Base-by-base conservation (phyloP, 2,329 filamentous ascomycete genomes). In the Alternaria alternata region DNA sequence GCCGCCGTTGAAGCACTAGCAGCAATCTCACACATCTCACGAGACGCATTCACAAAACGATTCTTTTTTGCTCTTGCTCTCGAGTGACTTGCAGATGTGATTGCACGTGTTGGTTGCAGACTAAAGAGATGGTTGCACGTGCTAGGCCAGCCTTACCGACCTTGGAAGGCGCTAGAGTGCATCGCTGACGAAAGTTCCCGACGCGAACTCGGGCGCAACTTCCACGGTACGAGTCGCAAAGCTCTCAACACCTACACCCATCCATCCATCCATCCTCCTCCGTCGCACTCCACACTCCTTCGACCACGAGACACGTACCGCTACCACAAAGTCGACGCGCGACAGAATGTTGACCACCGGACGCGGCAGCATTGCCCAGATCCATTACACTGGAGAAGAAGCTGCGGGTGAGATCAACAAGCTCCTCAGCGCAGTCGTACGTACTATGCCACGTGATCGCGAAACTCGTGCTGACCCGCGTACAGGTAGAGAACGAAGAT, bases 361-460 rank as follows among this genome's bases (percentile, higher is more conserved):
- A 39, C 72, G 75, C 61, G 73, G 73, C 59, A 67, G 62, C 44
- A 74, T 78, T 62, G 69, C 68, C 42, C 65, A 70, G 28, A 63
- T 78, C 38, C 62, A 67, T 36, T 78, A 78, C 64, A 69, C 66
- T 3, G 75, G 75, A 54, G 75, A 78, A 28, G 75, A 77, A 64
- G 71, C 69, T 59, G 70, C 71, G 32, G 47, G 60, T 24, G 91
- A 94, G 81, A 87, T 96, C 73, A 91, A 88, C 81, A 92, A 91
- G 81, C 86, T 94, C 63, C 88, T 91, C 68, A 82, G 84, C 54
- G 91, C 94, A 74, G 87, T 96, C 73, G 93, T 96, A 85, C 73
- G 90, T 84, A 49, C 28, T 59, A 18, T 16, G 48, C 34, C 49
- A 26, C 43, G 41, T 22, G 42, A 18, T 36, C 9, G 20, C 34